These are phyloP conservation scores for Fusarium albidum DNA, from an alignment of 2,329 filamentous ascomycete genomes.

Conservation along the genomic window DNA sequence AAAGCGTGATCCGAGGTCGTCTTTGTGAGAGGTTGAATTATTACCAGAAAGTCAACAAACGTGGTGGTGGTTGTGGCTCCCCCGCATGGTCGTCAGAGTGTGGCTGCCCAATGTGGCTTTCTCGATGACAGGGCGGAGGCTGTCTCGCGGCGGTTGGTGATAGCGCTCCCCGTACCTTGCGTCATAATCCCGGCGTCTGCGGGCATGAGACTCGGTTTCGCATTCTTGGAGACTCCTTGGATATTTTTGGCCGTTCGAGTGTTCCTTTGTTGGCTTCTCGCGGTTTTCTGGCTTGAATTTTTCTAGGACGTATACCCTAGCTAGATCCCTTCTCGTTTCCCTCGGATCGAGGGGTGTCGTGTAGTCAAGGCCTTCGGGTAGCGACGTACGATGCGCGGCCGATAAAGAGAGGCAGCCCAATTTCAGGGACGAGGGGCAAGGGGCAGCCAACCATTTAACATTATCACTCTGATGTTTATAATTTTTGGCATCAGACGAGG, in stretches of 20 bases:
- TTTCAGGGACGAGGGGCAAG: background rate
- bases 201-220: background rate
- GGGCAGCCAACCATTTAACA: background rate
- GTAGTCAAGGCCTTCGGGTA: slow-evolving; percentile 1
- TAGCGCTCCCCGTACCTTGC: slow-evolving; percentile 5
- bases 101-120: slow-evolving; percentile 27
- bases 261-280: background rate
- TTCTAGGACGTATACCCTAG: background rate
- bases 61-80: slow-evolving; percentile 22
- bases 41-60: slow-evolving; percentile 31
- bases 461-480: background rate
- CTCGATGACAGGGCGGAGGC: background rate
- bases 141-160: background rate
- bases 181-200: background rate
- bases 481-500: slow-evolving; percentile 11
- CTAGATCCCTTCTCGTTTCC: background rate
- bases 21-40: slow-evolving; percentile 10
- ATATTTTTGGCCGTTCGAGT: background rate
- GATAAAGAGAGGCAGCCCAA: background rate
- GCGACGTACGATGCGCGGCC: slow-evolving; percentile 5
- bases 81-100: slow-evolving; percentile 18
- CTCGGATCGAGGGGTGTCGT: slow-evolving; percentile 4
- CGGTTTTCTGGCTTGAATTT: background rate
- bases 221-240: too few relatives aligned
- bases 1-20: slow-evolving; percentile 2